These are phyloP conservation scores for Selenicereus undatus DNA, from an alignment of 148 eudicot species.

Conservation along the genomic window DNA sequence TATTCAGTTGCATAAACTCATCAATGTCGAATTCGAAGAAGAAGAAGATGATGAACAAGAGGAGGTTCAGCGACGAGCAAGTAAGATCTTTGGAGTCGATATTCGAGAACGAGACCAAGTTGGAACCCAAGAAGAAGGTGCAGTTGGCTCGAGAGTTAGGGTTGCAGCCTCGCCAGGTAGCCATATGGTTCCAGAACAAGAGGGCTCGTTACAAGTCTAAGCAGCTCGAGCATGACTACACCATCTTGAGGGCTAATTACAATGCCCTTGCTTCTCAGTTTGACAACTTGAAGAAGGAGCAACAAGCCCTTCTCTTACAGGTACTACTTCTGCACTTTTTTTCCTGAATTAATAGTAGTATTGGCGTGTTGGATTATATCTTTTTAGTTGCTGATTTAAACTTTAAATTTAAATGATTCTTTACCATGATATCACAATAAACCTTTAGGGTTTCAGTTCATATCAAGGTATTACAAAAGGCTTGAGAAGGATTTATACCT, in stretches of 20 bases:
- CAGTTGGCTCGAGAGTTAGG: conserved; percentile 58
- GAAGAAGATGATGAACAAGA: conserved; percentile 38
- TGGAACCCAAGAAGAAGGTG: conserved; percentile 61
- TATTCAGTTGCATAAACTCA: conserved; percentile 25
- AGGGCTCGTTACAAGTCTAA: conserved; percentile 69
- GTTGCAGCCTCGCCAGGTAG: conserved; percentile 61
- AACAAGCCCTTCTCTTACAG: conserved; percentile 43
- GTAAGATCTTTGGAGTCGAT: conserved; percentile 49
- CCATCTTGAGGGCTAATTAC: conserved; percentile 36
- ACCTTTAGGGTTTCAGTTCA: too few relatives aligned
- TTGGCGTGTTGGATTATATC: too few relatives aligned
- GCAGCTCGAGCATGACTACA: conserved; percentile 51
- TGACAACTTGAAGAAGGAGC: conserved; percentile 45
- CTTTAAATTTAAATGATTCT: too few relatives aligned
- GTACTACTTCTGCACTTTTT: conserved; percentile 15
- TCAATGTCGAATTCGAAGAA: conserved; percentile 23
- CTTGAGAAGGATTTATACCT: too few relatives aligned
- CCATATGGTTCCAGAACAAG: conserved; percentile 77
- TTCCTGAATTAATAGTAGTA: too few relatives aligned
- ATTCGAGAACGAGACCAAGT: conserved; percentile 55
- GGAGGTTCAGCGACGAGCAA: conserved; percentile 60
- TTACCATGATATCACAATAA: too few relatives aligned
- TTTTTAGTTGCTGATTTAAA: too few relatives aligned
- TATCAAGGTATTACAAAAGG: too few relatives aligned
- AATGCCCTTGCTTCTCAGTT: conserved; percentile 42